Evolutionary conservation across 2,329 filamentous ascomycete species (phyloP).

Genomic region (Fusarium succisae): DNA sequence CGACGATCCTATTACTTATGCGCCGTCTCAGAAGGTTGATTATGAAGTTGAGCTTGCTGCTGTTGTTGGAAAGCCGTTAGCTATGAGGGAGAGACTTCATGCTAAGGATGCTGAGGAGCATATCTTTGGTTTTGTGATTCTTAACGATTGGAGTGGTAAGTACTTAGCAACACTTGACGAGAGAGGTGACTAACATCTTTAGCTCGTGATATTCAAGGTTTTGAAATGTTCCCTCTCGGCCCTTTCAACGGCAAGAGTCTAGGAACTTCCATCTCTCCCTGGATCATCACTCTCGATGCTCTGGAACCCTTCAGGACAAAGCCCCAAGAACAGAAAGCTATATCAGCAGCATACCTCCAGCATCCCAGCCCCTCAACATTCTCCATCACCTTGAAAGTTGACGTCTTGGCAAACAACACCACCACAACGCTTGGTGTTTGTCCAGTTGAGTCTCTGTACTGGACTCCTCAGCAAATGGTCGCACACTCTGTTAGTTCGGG

Average conservation of each 20-base stretch:
- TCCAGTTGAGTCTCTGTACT: constrained; percentile 12
- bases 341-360: constrained; percentile 43
- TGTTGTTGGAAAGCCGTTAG: constrained; percentile 54
- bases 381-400: constrained; percentile 44
- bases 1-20: constrained; percentile 32
- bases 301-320: constrained; percentile 63
- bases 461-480: constrained; percentile 19
- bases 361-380: constrained; percentile 50
- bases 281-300: constrained; percentile 69
- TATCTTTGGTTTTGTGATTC: constrained; percentile 69
- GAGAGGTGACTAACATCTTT: constrained; percentile 5
- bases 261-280: constrained; percentile 67
- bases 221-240: constrained; percentile 69
- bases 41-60: constrained; percentile 57
- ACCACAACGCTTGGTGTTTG: constrained; percentile 3
- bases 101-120: constrained; percentile 63
- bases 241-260: constrained; percentile 71
- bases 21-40: constrained; percentile 49
- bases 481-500: constrained; percentile 27
- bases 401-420: constrained; percentile 35
- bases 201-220: constrained; percentile 68
- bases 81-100: constrained; percentile 48
- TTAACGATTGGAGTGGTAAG: constrained; percentile 70
- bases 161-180: too few relatives aligned
- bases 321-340: neutral